Evolutionary conservation across 2,329 filamentous ascomycete genomes (phyloP).

Genomic region (Seiridium cupressi): DNA sequence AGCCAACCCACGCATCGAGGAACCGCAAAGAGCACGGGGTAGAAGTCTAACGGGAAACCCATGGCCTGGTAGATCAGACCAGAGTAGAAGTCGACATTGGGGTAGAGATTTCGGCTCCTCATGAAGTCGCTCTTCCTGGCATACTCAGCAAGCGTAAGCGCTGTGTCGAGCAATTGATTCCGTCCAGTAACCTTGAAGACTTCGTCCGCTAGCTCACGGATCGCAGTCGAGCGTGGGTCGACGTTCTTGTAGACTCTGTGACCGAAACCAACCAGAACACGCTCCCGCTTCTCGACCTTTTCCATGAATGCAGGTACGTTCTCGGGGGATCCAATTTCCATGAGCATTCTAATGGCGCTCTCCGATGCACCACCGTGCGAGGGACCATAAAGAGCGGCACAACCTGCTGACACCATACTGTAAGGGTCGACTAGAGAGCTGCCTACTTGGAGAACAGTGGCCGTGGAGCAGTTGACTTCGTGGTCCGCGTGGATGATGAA

Average conservation of each 20-base stretch:
- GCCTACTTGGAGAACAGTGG: slow-evolving; percentile 54
- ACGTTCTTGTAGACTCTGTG: slow-evolving; percentile 55
- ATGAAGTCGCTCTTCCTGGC: slow-evolving; percentile 46
- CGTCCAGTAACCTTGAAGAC: slow-evolving; percentile 49
- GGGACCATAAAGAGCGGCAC: slow-evolving; percentile 54
- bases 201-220: slow-evolving; percentile 46
- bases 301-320: slow-evolving; percentile 50
- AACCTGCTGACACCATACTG: slow-evolving; percentile 49
- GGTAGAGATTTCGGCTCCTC: slow-evolving; percentile 46
- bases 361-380: slow-evolving; percentile 61
- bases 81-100: slow-evolving; percentile 52
- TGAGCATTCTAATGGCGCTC: slow-evolving; percentile 52
- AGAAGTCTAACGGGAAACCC: slow-evolving; percentile 52
- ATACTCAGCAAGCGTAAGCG: slow-evolving; percentile 42
- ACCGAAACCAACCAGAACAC: slow-evolving; percentile 53
- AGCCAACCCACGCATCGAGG: slow-evolving; percentile 50
- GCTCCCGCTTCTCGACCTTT: slow-evolving; percentile 47
- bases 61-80: slow-evolving; percentile 52
- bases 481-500: slow-evolving; percentile 59
- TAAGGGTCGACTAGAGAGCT: slow-evolving; percentile 55
- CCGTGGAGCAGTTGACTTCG: slow-evolving; percentile 57
- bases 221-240: slow-evolving; percentile 50
- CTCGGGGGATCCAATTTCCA: slow-evolving; percentile 47
- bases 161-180: slow-evolving; percentile 50
- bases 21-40: slow-evolving; percentile 49